These are phyloP conservation scores for Citrullus amarus DNA, from an alignment of 306 rosid species.

Conservation along the genomic window DNA sequence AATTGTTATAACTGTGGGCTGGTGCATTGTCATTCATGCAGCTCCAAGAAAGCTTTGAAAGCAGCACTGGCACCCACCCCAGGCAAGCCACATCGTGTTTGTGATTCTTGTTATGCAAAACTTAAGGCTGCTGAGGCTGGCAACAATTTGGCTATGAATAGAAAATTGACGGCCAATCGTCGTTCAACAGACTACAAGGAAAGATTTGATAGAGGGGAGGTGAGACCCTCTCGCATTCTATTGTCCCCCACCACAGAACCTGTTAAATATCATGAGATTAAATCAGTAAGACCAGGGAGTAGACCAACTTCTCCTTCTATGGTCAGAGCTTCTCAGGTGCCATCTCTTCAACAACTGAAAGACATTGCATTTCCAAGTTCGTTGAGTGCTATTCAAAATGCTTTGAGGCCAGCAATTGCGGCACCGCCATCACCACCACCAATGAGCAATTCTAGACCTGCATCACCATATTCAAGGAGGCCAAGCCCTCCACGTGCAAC, in stretches of 20 bases:
- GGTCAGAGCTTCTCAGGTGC: conserved; percentile 53
- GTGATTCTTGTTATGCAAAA: conserved; percentile 73
- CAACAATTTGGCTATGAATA: conserved; percentile 16
- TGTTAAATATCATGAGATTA: conserved; percentile 42
- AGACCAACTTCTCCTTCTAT: conserved; percentile 35
- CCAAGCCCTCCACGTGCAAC: conserved; percentile 73
- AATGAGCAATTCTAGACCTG: conserved; percentile 28
- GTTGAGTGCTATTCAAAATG: conserved; percentile 40
- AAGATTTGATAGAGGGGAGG: conserved; percentile 32
- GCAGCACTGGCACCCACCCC: conserved; percentile 96
- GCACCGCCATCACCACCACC: conserved; percentile 24
- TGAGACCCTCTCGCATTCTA: conserved; percentile 46
- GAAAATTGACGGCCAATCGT: conserved; percentile 30
- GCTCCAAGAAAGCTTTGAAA: conserved; percentile 70
- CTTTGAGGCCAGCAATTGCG: conserved; percentile 27
- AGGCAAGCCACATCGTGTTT: conserved; percentile 92
- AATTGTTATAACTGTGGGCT: conserved; percentile 91
- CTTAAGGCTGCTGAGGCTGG: conserved; percentile 52
- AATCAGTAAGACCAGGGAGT: conserved; percentile 27
- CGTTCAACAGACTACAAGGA: conserved; percentile 44
- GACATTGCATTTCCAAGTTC: conserved; percentile 72
- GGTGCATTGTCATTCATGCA: conserved; percentile 87
- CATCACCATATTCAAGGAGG: conserved; percentile 53
- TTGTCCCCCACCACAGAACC: conserved; percentile 55
- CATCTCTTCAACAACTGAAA: conserved; percentile 42